phyloP scores from a whole-genome alignment of 176 grass and related monocot genomes.

The Avena eriantha region DNA sequence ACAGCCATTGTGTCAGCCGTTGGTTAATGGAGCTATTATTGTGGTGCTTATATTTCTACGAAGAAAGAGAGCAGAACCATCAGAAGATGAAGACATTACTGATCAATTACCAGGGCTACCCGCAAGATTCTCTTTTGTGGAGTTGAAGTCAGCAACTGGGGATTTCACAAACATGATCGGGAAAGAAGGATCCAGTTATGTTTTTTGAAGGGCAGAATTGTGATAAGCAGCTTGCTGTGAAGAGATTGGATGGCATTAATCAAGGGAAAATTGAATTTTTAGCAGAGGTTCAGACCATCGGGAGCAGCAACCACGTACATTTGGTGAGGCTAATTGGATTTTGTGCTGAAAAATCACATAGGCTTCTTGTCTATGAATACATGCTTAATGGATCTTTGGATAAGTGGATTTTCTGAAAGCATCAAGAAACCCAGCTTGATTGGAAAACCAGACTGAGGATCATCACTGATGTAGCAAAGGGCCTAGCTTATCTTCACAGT shows the following conservation, averaged over 20 bases:
- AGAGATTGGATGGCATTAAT: conserved; percentile 51
- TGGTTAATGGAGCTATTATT: not conserved
- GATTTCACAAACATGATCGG: conserved; percentile 54
- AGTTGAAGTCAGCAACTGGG: conserved; percentile 49
- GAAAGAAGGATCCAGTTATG: conserved; percentile 58
- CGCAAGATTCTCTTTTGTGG: conserved; percentile 51
- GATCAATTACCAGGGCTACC: conserved; percentile 49
- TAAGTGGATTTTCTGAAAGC: conserved; percentile 64
- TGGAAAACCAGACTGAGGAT: conserved; percentile 56
- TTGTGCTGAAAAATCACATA: conserved; percentile 52
- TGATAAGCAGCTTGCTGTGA: conserved; percentile 55
- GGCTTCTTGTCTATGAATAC: conserved; percentile 65
- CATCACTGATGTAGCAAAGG: conserved; percentile 49
- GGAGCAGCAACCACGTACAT: conserved; percentile 58
- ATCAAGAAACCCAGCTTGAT: conserved; percentile 34
- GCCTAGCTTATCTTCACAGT: conserved; percentile 58
- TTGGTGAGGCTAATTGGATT: conserved; percentile 68
- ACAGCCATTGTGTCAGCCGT: not conserved
- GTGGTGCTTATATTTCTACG: conserved; percentile 4
- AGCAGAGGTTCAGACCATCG: conserved; percentile 65
- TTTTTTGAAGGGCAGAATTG: conserved; percentile 56
- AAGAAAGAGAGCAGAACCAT: not conserved
- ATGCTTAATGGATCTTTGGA: conserved; percentile 67
- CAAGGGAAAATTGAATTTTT: conserved; percentile 53
- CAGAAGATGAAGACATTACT: conserved; percentile 27